A percentile compares a stretch with the other conserved stretches of the same genome.
phyloP scores from a whole-genome alignment of 306 rosid species.

The Cyclanthera cordifolia region DNA sequence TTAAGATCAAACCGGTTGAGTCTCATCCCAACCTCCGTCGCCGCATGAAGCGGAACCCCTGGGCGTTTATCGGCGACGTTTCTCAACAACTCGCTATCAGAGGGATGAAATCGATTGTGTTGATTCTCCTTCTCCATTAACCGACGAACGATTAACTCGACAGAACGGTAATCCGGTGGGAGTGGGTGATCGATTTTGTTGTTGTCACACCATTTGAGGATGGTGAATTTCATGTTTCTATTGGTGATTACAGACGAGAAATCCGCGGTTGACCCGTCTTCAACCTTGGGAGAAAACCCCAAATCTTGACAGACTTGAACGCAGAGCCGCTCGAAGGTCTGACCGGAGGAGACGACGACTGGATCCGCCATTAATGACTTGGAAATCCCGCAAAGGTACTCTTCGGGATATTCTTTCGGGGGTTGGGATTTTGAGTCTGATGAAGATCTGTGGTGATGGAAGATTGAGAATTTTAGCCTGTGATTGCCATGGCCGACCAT shows the following conservation, averaged over 20 bases:
- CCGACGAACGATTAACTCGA: background rate
- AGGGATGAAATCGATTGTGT: background rate
- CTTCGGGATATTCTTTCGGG: slow-evolving; percentile 33
- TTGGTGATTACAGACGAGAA: slow-evolving; percentile 59
- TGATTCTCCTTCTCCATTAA: background rate
- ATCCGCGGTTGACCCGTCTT: slow-evolving; percentile 64
- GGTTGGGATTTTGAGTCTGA: slow-evolving; percentile 21
- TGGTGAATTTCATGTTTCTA: slow-evolving; percentile 43
- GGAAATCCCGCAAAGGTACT: slow-evolving; percentile 58
- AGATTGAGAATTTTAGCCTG: slow-evolving; percentile 4
- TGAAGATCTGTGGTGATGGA: slow-evolving; percentile 16
- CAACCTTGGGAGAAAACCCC: slow-evolving; percentile 32
- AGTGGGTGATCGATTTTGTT: slow-evolving; percentile 1
- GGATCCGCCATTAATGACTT: slow-evolving; percentile 77
- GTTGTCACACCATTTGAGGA: slow-evolving; percentile 48
- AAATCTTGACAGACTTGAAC: slow-evolving; percentile 49
- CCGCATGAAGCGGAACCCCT: background rate
- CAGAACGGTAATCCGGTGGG: background rate
- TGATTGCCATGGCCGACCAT: slow-evolving; percentile 11
- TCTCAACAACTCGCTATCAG: slow-evolving; percentile 8
- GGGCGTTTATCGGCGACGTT: slow-evolving; percentile 8
- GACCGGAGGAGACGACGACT: slow-evolving; percentile 75
- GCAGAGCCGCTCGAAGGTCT: slow-evolving; percentile 68
- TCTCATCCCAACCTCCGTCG: background rate
- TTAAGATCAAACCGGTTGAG: slow-evolving; percentile 27